Evolutionary conservation across 2,329 filamentous ascomycete species (phyloP).

Genomic region (Venturia aucupariae): DNA sequence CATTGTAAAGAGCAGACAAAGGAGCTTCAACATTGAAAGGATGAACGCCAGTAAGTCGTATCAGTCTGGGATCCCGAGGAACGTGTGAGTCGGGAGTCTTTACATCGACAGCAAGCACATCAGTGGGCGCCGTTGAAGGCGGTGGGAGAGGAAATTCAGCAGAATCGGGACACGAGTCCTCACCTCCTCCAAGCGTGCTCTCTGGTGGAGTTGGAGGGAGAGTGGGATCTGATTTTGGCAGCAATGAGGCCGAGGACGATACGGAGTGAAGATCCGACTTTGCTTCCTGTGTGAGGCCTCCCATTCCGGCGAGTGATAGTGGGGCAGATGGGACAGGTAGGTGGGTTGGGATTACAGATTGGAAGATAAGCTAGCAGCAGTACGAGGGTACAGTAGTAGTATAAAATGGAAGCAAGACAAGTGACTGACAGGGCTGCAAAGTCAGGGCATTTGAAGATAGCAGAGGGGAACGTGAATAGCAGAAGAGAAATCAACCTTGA

Average conservation of each 20-base stretch:
- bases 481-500: too few species aligned
- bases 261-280: not conserved
- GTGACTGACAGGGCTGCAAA: not conserved
- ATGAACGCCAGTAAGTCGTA: constrained; percentile 78
- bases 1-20: constrained; percentile 64
- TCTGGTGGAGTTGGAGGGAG: constrained; percentile 13
- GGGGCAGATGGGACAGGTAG: not conserved
- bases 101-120: constrained; percentile 64
- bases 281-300: not conserved
- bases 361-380: not conserved
- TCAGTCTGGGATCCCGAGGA: constrained; percentile 67
- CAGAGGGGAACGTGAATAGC: too few species aligned
- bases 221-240: not conserved
- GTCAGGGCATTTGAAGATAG: not conserved
- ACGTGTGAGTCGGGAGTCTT: constrained; percentile 80
- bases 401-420: not conserved
- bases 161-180: not conserved
- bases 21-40: constrained; percentile 89
- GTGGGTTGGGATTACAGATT: too few species aligned
- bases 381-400: not conserved
- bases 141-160: constrained; percentile 58
- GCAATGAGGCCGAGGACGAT: not conserved
- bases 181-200: constrained; percentile 7
- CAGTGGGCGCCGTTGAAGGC: constrained; percentile 44
- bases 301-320: not conserved